These are phyloP conservation scores for Taxillus chinensis DNA, from an alignment of 164 flowering plant genomes.

Conservation along the genomic window DNA sequence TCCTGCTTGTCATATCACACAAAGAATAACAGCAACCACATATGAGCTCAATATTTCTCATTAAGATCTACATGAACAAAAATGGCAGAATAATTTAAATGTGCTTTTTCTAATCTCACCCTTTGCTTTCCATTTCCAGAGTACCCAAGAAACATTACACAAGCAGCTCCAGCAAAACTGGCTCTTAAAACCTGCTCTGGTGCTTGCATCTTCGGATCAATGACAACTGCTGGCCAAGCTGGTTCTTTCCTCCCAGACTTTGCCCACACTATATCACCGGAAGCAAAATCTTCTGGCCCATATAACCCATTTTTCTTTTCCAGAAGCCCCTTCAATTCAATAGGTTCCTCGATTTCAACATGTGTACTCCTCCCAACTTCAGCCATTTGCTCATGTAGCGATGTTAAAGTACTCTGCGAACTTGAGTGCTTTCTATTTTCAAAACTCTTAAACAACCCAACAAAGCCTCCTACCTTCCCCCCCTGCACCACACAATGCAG, in stretches of 20 bases:
- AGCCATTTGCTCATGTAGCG: neutral
- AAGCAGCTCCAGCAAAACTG: slow-evolving; percentile 62
- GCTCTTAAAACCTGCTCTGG: slow-evolving; percentile 66
- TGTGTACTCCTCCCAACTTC: neutral
- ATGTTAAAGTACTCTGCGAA: neutral
- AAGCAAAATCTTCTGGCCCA: slow-evolving; percentile 40
- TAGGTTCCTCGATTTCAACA: neutral
- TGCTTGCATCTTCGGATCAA: slow-evolving; percentile 81
- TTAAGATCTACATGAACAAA: neutral
- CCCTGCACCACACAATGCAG: neutral
- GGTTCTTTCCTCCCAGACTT: slow-evolving; percentile 69
- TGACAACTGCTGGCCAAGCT: slow-evolving; percentile 92
- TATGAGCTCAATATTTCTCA: neutral
- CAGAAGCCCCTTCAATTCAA: neutral
- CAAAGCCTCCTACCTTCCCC: neutral
- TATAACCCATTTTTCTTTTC: neutral
- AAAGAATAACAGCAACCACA: slow-evolving; percentile 1
- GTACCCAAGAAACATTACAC: slow-evolving; percentile 95
- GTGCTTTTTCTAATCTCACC: slow-evolving; percentile 29
- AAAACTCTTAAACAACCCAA: neutral
- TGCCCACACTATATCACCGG: slow-evolving; percentile 93
- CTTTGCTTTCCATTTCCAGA: slow-evolving; percentile 63
- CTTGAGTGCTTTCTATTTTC: neutral
- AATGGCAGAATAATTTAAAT: slow-evolving; percentile 1
- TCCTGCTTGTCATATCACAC: slow-evolving; percentile 44